Percentiles rank a stretch among this genome's conserved stretches.
Conservation (phyloP, 805 yeast genomes). For the Yueomyces sinensis region DNA sequence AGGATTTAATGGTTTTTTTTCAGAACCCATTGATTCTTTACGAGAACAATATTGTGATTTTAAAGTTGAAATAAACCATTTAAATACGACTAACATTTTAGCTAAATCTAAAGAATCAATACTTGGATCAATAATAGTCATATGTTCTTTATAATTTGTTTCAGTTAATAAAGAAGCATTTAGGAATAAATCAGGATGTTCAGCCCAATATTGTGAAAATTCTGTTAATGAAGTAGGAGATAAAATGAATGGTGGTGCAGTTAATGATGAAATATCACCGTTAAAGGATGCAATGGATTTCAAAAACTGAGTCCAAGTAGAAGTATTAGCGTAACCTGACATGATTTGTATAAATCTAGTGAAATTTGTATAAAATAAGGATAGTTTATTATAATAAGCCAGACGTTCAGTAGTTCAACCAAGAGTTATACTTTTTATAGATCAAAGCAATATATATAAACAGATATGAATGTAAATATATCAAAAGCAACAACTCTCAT, state of each 20-base stretch:
- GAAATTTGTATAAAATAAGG: no score
- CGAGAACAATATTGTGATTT: conserved; percentile 89
- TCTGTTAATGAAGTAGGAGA: conserved; percentile 83
- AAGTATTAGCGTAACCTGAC: conserved; percentile 27
- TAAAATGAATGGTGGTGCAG: conserved; percentile 95
- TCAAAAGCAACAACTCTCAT: no score
- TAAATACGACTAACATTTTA: conserved; percentile 65
- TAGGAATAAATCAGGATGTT: conserved; percentile 72
- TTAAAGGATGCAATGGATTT: conserved; percentile 87
- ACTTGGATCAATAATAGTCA: conserved; percentile 17
- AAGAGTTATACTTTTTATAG: no score
- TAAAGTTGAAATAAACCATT: conserved; percentile 82
- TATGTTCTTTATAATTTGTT: conserved; percentile 9
- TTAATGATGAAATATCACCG: conserved; percentile 84
- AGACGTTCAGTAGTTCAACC: neutral
- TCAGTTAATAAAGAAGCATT: conserved; percentile 43
- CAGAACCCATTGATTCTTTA: conserved; percentile 79
- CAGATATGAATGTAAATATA: no score
- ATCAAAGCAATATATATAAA: no score
- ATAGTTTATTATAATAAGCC: neutral
- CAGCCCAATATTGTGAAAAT: conserved; percentile 94
- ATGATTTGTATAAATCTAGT: no score
- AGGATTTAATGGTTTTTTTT: conserved; percentile 93
- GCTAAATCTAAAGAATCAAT: conserved; percentile 28
- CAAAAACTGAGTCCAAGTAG: conserved; percentile 83